A percentile compares a stretch with the other conserved stretches of the same genome.
These are phyloP conservation scores for Kwoniella europaea DNA, from an alignment of 768 basidiomycete species.

Conservation along the genomic window DNA sequence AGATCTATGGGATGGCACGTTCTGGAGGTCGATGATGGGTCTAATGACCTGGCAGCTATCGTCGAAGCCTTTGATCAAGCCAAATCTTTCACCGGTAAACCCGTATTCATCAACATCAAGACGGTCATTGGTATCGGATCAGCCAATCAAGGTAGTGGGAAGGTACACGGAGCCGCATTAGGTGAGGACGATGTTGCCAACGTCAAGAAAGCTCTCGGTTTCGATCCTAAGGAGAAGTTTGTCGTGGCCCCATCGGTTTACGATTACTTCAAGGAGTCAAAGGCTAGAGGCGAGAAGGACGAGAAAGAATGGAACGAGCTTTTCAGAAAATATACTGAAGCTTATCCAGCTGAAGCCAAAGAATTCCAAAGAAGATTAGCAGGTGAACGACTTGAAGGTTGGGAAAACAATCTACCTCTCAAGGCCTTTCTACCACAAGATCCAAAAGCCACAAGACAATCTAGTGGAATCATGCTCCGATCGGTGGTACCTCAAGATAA, in stretches of 20 bases:
- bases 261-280: slow-evolving; percentile 52
- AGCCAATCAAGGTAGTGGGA: slow-evolving; percentile 44
- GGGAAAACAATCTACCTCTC: slow-evolving; percentile 39
- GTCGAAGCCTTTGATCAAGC: slow-evolving; percentile 51
- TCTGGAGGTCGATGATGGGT: slow-evolving; percentile 55
- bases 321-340: slow-evolving; percentile 32
- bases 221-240: slow-evolving; percentile 51
- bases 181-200: slow-evolving; percentile 54
- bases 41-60: slow-evolving; percentile 48
- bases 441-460: slow-evolving; percentile 45
- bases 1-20: slow-evolving; percentile 51
- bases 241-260: slow-evolving; percentile 46
- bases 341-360: slow-evolving; percentile 37
- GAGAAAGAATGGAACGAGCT: slow-evolving; percentile 50
- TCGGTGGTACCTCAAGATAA: slow-evolving; percentile 44
- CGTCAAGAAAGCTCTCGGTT: slow-evolving; percentile 54
- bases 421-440: slow-evolving; percentile 41
- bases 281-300: slow-evolving; percentile 37
- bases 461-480: slow-evolving; percentile 46
- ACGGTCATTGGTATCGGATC: slow-evolving; percentile 57
- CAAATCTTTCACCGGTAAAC: slow-evolving; percentile 52
- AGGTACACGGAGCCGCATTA: slow-evolving; percentile 55
- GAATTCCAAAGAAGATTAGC: slow-evolving; percentile 41
- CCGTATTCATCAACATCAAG: slow-evolving; percentile 52
- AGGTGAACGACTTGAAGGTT: slow-evolving; percentile 46